Percentiles rank a stretch among this genome's conserved stretches.
Evolutionary conservation across 2,329 filamentous ascomycete species (phyloP).

Genomic region (Cryoendolithus antarcticus): DNA sequence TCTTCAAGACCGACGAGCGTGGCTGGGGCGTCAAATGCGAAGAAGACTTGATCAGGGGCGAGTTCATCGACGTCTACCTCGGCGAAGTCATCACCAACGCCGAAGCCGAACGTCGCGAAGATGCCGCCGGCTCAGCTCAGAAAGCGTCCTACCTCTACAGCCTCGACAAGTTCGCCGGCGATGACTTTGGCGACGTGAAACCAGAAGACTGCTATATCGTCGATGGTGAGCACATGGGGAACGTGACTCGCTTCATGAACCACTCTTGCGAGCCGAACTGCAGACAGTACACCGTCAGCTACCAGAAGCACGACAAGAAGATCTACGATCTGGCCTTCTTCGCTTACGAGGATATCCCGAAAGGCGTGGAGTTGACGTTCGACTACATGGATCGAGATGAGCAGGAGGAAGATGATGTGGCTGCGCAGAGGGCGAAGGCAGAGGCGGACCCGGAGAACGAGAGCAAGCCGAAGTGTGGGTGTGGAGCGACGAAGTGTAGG

Average conservation of each 20-base stretch:
- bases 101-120: constrained; percentile 54
- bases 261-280: constrained; percentile 72
- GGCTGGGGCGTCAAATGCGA: constrained; percentile 66
- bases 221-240: constrained; percentile 63
- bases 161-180: constrained; percentile 58
- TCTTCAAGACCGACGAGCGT: constrained; percentile 61
- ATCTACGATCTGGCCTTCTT: constrained; percentile 71
- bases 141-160: constrained; percentile 72
- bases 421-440: constrained; percentile 22
- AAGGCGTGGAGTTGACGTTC: constrained; percentile 62
- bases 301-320: constrained; percentile 60
- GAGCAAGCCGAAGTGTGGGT: constrained; percentile 35
- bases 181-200: constrained; percentile 34
- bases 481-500: constrained; percentile 53
- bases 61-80: constrained; percentile 70
- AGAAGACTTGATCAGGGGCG: constrained; percentile 53
- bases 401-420: constrained; percentile 19
- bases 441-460: constrained; percentile 39
- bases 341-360: constrained; percentile 52
- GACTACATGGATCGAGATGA: constrained; percentile 62
- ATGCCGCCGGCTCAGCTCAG: constrained; percentile 39
- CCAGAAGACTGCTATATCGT: constrained; percentile 31
- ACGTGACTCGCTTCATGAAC: constrained; percentile 71
- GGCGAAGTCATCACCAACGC: constrained; percentile 43
- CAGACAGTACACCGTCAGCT: constrained; percentile 65